A percentile compares a stretch with the other conserved stretches of the same genome.
phyloP scores from a whole-genome alignment of 2,329 filamentous ascomycete genomes.

The Dothistroma septosporum region DNA sequence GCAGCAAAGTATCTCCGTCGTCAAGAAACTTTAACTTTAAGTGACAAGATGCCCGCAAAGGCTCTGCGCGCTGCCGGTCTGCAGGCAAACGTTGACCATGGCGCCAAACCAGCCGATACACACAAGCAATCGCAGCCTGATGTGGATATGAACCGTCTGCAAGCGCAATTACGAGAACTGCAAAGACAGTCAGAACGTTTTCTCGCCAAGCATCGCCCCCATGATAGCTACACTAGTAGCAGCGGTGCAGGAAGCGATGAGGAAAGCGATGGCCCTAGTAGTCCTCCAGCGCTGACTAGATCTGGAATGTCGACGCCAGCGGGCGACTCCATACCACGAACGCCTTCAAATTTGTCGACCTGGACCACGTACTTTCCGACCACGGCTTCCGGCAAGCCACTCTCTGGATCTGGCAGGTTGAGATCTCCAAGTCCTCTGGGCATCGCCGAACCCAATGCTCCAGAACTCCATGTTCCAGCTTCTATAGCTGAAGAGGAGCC shows the following conservation, averaged over 20 bases:
- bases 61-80: neutral
- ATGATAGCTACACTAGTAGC: conserved; percentile 12
- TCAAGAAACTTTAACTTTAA: neutral
- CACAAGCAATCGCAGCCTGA: conserved; percentile 8
- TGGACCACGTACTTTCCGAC: conserved; percentile 10
- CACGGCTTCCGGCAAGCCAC: conserved; percentile 4
- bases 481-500: conserved; percentile 13
- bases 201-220: conserved; percentile 8
- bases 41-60: neutral
- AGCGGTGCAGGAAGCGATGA: conserved; percentile 15
- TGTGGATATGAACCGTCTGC: conserved; percentile 10
- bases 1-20: neutral
- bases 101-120: neutral
- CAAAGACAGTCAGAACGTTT: conserved; percentile 11
- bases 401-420: conserved; percentile 9
- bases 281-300: conserved; percentile 10
- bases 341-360: conserved; percentile 11
- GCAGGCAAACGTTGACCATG: neutral
- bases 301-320: conserved; percentile 13
- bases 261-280: conserved; percentile 8
- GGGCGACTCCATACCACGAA: conserved; percentile 6
- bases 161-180: conserved; percentile 15
- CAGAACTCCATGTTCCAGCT: conserved; percentile 12
- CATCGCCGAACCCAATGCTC: conserved; percentile 5
- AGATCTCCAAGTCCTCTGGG: conserved; percentile 13